Evolutionary conservation across 768 basidiomycete genomes (phyloP), one percentile per base, ranked within the genome.

Genomic region (Boletus sp.): DNA sequence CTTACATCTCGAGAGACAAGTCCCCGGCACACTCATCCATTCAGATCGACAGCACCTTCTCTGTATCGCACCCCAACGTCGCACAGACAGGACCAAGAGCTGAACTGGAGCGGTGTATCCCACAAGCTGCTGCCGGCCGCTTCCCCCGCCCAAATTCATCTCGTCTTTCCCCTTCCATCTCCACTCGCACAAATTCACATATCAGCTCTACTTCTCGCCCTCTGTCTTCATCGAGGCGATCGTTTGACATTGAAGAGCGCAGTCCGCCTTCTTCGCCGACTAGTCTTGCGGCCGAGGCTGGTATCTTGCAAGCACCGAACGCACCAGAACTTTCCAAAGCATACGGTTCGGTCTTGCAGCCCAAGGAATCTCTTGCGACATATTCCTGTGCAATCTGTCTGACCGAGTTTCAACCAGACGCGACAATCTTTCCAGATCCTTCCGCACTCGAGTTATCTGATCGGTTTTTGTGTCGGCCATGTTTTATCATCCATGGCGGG

Each of bases 391-490:
- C 80, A 35, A 68, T 83, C 12, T 94, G 92, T 67, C 73, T 76
- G 15, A 70, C 77, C 0, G 75, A 78, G 10, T 94, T 93, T 65
- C 81, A 84, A 36, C 90, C 91, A 3, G 91, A 94, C 68, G 83
- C 88, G 20, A 94, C 92, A 32, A 90, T 94, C 57, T 94, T 91
- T 66, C 92, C 92, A 1, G 86, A 92, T 64, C 87, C 87, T 39
- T 64, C 59, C 15, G 18, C 52, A 35, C 46, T 55, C 39, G 57
- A 52, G 17, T 51, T 49, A 28, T 47, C 65, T 62, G 75, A 75
- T n/a, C 80, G 82, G 3, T 93, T 90, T 70, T 74, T 92, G 15
- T 94, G 92, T 70, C 82, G 83, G 29, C 73, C 81, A 24, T 94
- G 92, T 69, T 94, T 90, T 65, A 76, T 79, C 24, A 59, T 69